Evolutionary conservation across 768 basidiomycete genomes (phyloP).

Genomic region (Mrakia hoshinonis): DNA sequence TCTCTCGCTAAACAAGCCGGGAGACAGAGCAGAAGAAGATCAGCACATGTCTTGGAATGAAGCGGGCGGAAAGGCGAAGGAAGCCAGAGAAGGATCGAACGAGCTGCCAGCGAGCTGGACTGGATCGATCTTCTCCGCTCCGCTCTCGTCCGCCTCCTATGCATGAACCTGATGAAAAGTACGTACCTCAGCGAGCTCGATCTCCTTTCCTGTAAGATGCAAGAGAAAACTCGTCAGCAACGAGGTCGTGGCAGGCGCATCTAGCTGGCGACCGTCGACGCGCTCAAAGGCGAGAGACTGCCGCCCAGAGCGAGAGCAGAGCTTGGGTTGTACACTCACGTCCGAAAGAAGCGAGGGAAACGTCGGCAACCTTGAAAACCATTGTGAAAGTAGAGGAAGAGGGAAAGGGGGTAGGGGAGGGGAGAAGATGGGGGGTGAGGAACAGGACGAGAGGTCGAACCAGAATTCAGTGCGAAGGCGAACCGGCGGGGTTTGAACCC

Average conservation of each 20-base stretch:
- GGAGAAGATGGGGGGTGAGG: background rate
- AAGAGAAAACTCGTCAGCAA: slow-evolving; percentile 2
- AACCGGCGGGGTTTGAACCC: no score
- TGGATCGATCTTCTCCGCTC: background rate
- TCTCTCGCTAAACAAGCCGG: slow-evolving; percentile 44
- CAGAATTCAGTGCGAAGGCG: background rate
- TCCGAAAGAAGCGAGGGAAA: slow-evolving; percentile 90
- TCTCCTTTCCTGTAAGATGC: slow-evolving; percentile 57
- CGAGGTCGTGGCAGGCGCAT: no score
- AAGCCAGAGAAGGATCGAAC: background rate
- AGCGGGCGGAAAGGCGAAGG: background rate
- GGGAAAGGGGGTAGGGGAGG: background rate
- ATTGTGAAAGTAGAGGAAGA: slow-evolving; percentile 2
- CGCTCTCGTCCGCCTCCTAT: background rate
- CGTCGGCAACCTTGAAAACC: slow-evolving; percentile 33
- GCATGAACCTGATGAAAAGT: background rate
- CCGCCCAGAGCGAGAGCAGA: background rate
- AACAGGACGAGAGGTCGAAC: background rate
- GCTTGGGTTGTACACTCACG: background rate
- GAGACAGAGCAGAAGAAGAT: background rate
- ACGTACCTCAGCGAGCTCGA: slow-evolving; percentile 75
- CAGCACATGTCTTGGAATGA: no score
- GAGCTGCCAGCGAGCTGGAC: slow-evolving; percentile 2
- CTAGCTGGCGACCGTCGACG: no score
- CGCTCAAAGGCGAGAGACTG: no score